These are phyloP conservation scores for Stephania cephalantha DNA, from an alignment of 164 flowering plant genomes.

Conservation along the genomic window DNA sequence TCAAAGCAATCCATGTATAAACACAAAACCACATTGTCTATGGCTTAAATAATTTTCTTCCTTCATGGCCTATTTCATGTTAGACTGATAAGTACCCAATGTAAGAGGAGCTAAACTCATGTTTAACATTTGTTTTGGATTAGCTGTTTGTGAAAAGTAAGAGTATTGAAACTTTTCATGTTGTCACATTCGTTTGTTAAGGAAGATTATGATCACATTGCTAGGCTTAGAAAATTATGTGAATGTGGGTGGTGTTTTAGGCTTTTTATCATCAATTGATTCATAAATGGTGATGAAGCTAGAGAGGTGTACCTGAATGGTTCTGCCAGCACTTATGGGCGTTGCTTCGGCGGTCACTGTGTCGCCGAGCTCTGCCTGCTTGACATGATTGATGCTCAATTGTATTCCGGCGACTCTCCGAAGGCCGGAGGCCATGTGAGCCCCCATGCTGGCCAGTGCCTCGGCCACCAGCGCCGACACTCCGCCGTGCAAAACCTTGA, in stretches of 20 bases:
- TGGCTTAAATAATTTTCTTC: not conserved
- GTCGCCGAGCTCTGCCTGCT: slow-evolving; percentile 67
- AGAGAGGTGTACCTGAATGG: slow-evolving; percentile 47
- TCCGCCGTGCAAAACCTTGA: slow-evolving; percentile 86
- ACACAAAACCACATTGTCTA: not conserved
- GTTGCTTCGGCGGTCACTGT: slow-evolving; percentile 55
- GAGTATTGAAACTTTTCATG: too few species aligned
- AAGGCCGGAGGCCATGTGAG: slow-evolving; percentile 74
- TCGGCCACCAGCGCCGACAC: slow-evolving; percentile 85
- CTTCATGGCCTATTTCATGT: too few species aligned
- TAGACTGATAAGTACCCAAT: too few species aligned
- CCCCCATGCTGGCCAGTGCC: slow-evolving; percentile 81
- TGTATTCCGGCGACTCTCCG: slow-evolving; percentile 79
- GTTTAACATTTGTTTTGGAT: not conserved
- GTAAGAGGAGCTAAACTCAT: not conserved
- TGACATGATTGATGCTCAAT: slow-evolving; percentile 74
- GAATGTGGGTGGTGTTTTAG: too few species aligned
- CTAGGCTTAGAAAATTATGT: not conserved
- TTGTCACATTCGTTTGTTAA: too few species aligned
- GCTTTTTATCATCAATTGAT: too few species aligned
- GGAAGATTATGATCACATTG: not conserved
- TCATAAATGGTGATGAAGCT: too few species aligned
- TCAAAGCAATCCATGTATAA: not conserved
- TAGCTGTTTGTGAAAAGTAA: not conserved
- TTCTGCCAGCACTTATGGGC: slow-evolving; percentile 60